A percentile compares a stretch with the other conserved stretches of the same genome.
These are phyloP conservation scores for Amesomyces nigricolor DNA, from an alignment of 2,329 filamentous ascomycete genomes.

Conservation along the genomic window DNA sequence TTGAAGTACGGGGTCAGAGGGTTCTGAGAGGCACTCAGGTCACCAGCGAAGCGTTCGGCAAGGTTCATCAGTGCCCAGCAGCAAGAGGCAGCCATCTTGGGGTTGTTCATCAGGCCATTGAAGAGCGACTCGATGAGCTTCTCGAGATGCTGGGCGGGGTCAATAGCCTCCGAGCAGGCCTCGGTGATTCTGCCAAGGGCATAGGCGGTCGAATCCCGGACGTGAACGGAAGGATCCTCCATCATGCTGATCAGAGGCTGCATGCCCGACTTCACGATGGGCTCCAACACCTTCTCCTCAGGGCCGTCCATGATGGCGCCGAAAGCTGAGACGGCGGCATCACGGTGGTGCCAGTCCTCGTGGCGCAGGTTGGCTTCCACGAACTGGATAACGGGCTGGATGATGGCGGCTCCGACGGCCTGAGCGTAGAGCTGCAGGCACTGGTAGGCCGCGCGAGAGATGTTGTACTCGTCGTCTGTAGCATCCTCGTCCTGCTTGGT, in stretches of 20 bases:
- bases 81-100: conserved; percentile 97
- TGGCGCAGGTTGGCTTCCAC: conserved; percentile 85
- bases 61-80: conserved; percentile 99
- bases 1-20: conserved; percentile 88
- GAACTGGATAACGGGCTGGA: conserved; percentile 80
- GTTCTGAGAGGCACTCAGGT: conserved; percentile 71
- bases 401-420: conserved; percentile 78
- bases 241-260: conserved; percentile 87
- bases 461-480: conserved; percentile 93
- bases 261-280: conserved; percentile 91
- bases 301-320: conserved; percentile 99
- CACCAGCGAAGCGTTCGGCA: conserved; percentile 89
- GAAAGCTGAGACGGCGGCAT: conserved; percentile 94
- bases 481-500: conserved; percentile 98
- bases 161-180: conserved; percentile 84
- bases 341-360: conserved; percentile 91
- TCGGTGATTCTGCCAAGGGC: conserved; percentile 95
- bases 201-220: conserved; percentile 94
- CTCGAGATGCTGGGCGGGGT: conserved; percentile 75
- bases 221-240: conserved; percentile 82
- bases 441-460: conserved; percentile 91
- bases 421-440: conserved; percentile 93
- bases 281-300: conserved; percentile 84
- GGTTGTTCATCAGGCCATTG: conserved; percentile 78
- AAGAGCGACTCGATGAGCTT: conserved; percentile 85